Percentiles rank a stretch among this genome's conserved stretches.
phyloP scores from a whole-genome alignment of 805 yeast species.

The Schwanniomyces vanrijiae region DNA sequence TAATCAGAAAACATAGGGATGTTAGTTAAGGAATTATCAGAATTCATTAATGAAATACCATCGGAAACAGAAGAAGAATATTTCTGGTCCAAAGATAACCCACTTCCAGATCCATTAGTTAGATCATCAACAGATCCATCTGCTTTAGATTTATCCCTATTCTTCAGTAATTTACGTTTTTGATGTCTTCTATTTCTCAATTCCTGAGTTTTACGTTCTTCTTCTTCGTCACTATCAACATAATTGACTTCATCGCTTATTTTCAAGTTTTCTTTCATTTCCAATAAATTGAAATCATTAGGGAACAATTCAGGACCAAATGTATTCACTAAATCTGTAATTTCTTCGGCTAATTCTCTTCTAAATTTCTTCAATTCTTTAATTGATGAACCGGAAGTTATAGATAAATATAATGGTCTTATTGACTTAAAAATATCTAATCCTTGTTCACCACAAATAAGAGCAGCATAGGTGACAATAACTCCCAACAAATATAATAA shows the following conservation, averaged over 20 bases:
- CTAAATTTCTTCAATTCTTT: slow-evolving; percentile 62
- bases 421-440: slow-evolving; percentile 83
- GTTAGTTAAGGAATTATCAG: slow-evolving; percentile 61
- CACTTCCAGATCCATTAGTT: slow-evolving; percentile 17
- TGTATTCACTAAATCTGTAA: slow-evolving; percentile 76
- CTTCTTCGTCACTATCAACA: slow-evolving; percentile 48
- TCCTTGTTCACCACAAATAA: slow-evolving; percentile 90
- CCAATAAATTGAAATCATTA: slow-evolving; percentile 64
- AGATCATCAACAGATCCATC: slow-evolving; percentile 6
- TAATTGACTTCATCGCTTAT: slow-evolving; percentile 24
- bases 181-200: slow-evolving; percentile 43
- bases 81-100: slow-evolving; percentile 15
- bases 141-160: slow-evolving; percentile 6
- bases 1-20: slow-evolving; percentile 64
- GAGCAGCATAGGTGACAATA: slow-evolving; percentile 82
- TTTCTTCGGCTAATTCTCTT: slow-evolving; percentile 61
- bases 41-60: slow-evolving; percentile 61
- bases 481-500: slow-evolving; percentile 61
- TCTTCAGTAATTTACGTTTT: slow-evolving; percentile 21
- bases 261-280: slow-evolving; percentile 41
- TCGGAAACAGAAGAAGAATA: slow-evolving; percentile 49
- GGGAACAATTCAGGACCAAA: slow-evolving; percentile 86
- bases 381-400: slow-evolving; percentile 58
- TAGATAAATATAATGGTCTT: slow-evolving; percentile 72
- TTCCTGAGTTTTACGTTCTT: slow-evolving; percentile 48